These are phyloP conservation scores for Russula griseocarnosa DNA, from an alignment of 768 basidiomycete genomes.

Conservation along the genomic window DNA sequence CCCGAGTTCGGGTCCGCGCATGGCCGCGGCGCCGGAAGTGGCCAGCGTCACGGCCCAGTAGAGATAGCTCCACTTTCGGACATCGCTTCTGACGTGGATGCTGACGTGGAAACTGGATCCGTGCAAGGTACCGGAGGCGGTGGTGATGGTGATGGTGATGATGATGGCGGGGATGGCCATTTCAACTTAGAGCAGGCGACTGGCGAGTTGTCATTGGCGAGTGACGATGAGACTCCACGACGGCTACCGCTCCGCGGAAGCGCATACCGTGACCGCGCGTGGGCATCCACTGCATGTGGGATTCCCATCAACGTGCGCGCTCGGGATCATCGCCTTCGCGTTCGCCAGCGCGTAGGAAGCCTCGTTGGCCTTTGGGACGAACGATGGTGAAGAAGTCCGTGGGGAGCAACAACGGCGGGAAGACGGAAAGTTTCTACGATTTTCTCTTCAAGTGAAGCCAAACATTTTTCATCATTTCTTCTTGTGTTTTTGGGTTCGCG, in stretches of 20 bases:
- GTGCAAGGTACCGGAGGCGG: neutral
- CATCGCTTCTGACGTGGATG: slow-evolving; percentile 35
- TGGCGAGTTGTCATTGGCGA: slow-evolving; percentile 37
- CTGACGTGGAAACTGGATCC: slow-evolving; percentile 30
- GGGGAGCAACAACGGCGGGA: neutral
- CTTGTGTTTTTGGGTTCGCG: neutral
- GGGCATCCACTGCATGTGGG: slow-evolving; percentile 32
- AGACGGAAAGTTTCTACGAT: slow-evolving; percentile 22
- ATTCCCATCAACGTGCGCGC: slow-evolving; percentile 29
- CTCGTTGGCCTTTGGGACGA: slow-evolving; percentile 25
- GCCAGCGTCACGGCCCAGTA: neutral
- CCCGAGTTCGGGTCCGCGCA: neutral
- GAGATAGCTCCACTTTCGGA: slow-evolving; percentile 26
- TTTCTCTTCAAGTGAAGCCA: slow-evolving; percentile 23
- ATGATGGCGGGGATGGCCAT: neutral
- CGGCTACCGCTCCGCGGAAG: slow-evolving; percentile 28
- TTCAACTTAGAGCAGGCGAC: slow-evolving; percentile 19
- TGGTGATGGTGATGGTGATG: neutral
- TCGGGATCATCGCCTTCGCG: slow-evolving; percentile 53
- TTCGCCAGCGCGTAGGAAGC: slow-evolving; percentile 46
- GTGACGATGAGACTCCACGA: slow-evolving; percentile 30
- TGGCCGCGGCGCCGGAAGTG: neutral
- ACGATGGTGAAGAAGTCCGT: neutral
- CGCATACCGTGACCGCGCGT: slow-evolving; percentile 35
- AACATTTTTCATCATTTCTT: neutral